Conservation (phyloP, 2,329 filamentous ascomycete genomes). For the Penicillium sp. region DNA sequence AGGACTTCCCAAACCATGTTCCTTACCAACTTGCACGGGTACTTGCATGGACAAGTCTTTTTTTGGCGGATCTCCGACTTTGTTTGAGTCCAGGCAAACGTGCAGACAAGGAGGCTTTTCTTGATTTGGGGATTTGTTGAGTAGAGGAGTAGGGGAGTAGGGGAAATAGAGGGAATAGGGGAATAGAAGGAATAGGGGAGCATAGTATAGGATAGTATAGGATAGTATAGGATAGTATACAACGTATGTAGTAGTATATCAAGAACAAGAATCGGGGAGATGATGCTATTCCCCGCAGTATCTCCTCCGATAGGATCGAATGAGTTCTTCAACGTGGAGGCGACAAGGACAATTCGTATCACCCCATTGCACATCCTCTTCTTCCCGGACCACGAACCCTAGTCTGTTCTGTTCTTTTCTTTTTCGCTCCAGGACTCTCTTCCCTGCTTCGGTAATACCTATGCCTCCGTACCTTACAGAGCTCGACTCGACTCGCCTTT, state of each 20-base stretch:
- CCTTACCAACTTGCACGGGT: constrained; percentile 23
- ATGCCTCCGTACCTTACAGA: constrained; percentile 28
- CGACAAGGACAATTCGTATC: constrained; percentile 26
- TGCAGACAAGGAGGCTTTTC: constrained; percentile 22
- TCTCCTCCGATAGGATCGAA: neutral
- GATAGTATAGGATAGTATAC: neutral
- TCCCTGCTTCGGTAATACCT: constrained; percentile 21
- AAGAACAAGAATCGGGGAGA: constrained; percentile 26
- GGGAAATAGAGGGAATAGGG: too few relatives aligned
- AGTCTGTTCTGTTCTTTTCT: constrained; percentile 20
- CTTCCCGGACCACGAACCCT: constrained; percentile 21
- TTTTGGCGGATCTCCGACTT: constrained; percentile 23
- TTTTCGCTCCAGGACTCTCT: constrained; percentile 15
- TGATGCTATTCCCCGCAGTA: constrained; percentile 12
- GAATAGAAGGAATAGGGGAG: too few relatives aligned
- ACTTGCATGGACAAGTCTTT: constrained; percentile 21
- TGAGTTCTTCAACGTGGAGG: constrained; percentile 21
- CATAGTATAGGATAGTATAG: neutral
- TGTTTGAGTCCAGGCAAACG: constrained; percentile 28
- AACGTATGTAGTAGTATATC: too few relatives aligned
- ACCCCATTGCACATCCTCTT: too few relatives aligned
- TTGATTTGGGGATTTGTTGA: too few relatives aligned
- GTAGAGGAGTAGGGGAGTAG: too few relatives aligned
- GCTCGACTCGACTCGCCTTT: constrained; percentile 23
- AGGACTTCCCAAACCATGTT: constrained; percentile 23